Conservation (phyloP, 1,284 basidiomycete species). For the Somion occarium region DNA sequence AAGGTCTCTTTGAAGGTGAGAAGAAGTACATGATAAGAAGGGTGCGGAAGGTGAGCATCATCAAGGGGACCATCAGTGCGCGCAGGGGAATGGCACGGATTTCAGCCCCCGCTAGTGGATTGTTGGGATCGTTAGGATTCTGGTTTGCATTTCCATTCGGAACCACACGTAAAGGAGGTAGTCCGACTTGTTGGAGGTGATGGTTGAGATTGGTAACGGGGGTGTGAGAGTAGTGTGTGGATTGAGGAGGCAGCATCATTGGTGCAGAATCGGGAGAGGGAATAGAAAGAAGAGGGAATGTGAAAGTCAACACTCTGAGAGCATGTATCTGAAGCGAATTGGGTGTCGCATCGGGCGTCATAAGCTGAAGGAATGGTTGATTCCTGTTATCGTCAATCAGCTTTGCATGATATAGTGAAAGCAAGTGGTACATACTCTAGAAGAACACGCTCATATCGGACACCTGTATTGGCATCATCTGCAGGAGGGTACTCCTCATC, state of each 20-base stretch:
- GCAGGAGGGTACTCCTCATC: slow-evolving; percentile 48
- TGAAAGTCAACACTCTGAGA: slow-evolving; percentile 63
- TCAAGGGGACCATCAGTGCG: slow-evolving; percentile 59
- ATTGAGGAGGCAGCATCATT: slow-evolving; percentile 25
- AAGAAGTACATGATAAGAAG: slow-evolving; percentile 74
- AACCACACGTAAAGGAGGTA: slow-evolving; percentile 42
- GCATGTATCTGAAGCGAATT: slow-evolving; percentile 63
- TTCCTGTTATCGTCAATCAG: slow-evolving; percentile 35
- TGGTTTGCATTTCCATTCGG: slow-evolving; percentile 26
- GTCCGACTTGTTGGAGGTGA: slow-evolving; percentile 57
- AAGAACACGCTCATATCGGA: slow-evolving; percentile 53
- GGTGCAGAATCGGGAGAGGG: slow-evolving; percentile 16
- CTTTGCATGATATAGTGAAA: slow-evolving; percentile 9
- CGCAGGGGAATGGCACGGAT: slow-evolving; percentile 49
- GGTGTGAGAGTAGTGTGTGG: slow-evolving; percentile 16
- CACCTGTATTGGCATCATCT: slow-evolving; percentile 35
- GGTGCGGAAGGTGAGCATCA: slow-evolving; percentile 66
- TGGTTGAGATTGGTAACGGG: slow-evolving; percentile 48
- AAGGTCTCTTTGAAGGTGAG: slow-evolving; percentile 67
- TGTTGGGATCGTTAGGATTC: slow-evolving; percentile 23
- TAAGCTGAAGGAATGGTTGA: slow-evolving; percentile 54
- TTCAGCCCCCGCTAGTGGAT: slow-evolving; percentile 28
- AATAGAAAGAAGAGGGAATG: slow-evolving; percentile 51
- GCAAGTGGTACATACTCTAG: slow-evolving; percentile 46
- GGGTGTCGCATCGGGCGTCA: slow-evolving; percentile 44